Percentiles rank a stretch among this genome's conserved stretches.
These are phyloP conservation scores for Elsinoe australis DNA, from an alignment of 2,329 filamentous ascomycete species.

Conservation along the genomic window DNA sequence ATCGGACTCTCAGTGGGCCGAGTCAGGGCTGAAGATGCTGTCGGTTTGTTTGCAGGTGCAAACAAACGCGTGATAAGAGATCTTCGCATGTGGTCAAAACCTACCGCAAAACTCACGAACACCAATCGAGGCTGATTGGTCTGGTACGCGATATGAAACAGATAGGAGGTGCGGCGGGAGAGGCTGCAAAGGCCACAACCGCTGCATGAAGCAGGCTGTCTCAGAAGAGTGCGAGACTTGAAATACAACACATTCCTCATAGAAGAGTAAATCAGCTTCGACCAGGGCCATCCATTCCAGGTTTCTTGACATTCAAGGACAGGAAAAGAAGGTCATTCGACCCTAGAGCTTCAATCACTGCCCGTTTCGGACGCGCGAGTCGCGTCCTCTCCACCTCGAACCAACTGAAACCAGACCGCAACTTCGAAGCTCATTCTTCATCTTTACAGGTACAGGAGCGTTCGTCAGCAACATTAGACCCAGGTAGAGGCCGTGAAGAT, in stretches of 20 bases:
- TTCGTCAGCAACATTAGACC: too few relatives aligned
- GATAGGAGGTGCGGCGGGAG: neutral
- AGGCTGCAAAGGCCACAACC: constrained; percentile 1
- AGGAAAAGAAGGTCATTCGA: neutral
- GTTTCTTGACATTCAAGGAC: neutral
- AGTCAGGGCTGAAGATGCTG: too few relatives aligned
- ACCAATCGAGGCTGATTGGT: neutral
- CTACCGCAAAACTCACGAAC: neutral
- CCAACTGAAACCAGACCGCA: neutral
- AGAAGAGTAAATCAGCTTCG: too few relatives aligned
- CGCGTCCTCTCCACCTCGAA: neutral
- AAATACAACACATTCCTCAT: too few relatives aligned
- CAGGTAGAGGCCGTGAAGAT: too few relatives aligned
- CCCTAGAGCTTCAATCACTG: neutral
- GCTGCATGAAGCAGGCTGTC: constrained; percentile 7
- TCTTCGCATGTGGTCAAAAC: too few relatives aligned
- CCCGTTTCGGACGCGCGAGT: neutral
- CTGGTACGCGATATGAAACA: constrained; percentile 4
- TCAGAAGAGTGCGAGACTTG: neutral
- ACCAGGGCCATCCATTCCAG: too few relatives aligned
- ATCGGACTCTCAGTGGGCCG: too few relatives aligned
- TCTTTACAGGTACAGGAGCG: too few relatives aligned
- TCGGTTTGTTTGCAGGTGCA: too few relatives aligned
- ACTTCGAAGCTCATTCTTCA: neutral
- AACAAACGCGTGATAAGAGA: too few relatives aligned